These are phyloP conservation scores for Podospora pseudocomata DNA, from an alignment of 495 filamentous ascomycete species.

Conservation along the genomic window DNA sequence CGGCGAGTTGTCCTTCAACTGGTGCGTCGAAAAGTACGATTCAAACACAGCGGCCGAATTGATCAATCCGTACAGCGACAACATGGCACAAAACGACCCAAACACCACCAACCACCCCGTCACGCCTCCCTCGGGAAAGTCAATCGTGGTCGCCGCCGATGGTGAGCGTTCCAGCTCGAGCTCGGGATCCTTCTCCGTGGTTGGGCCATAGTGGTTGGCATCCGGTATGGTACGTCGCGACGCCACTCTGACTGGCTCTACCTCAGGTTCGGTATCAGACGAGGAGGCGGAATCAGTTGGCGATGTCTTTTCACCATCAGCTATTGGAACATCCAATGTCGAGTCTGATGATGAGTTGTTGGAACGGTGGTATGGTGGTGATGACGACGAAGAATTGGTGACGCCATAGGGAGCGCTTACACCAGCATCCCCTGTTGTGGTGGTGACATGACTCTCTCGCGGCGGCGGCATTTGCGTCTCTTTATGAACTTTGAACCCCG, in stretches of 20 bases:
- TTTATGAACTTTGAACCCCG: background rate
- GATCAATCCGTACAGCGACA: slow-evolving; percentile 62
- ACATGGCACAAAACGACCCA: slow-evolving; percentile 58
- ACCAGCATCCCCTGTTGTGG: slow-evolving; percentile 9
- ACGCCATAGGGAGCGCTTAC: slow-evolving; percentile 6
- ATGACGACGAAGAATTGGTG: slow-evolving; percentile 4
- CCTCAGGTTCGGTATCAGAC: background rate
- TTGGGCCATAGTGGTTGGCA: slow-evolving; percentile 3
- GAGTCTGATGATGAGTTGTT: background rate
- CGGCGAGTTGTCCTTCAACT: slow-evolving; percentile 51
- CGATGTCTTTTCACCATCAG: background rate
- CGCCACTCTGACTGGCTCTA: slow-evolving; percentile 6
- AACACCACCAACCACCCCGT: slow-evolving; percentile 60
- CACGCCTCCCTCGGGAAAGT: slow-evolving; percentile 60
- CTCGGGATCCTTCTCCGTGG: slow-evolving; percentile 4
- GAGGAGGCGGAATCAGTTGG: background rate
- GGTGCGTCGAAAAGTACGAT: slow-evolving; percentile 58
- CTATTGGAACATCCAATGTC: slow-evolving; percentile 1
- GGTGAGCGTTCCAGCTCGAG: slow-evolving; percentile 9
- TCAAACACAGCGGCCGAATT: slow-evolving; percentile 61
- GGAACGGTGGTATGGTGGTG: slow-evolving; percentile 6
- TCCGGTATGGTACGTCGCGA: background rate
- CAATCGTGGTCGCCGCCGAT: slow-evolving; percentile 24
- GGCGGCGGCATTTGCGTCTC: background rate
- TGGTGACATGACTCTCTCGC: background rate